Percentiles rank a stretch among this genome's conserved stretches.
phyloP scores from a whole-genome alignment of 306 rosid species.

The Bauhinia variegata region DNA sequence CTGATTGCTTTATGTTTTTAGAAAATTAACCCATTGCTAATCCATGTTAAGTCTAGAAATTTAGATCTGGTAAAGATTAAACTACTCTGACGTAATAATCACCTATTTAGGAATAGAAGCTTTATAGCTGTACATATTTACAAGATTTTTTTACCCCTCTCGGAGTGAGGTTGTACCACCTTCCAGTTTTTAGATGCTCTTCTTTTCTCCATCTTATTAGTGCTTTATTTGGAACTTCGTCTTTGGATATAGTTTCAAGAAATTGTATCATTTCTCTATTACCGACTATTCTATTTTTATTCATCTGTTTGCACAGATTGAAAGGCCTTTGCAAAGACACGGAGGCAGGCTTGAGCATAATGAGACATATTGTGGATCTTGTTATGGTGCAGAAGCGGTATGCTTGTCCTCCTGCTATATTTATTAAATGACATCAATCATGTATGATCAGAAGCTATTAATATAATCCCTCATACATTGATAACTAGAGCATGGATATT shows the following conservation, averaged over 20 bases:
- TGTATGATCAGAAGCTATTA: constrained; percentile 19
- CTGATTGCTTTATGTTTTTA: neutral
- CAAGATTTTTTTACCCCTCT: neutral
- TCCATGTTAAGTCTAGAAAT: neutral
- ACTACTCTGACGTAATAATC: neutral
- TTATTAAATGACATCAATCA: neutral
- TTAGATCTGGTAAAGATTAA: neutral
- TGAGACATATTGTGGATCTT: constrained; percentile 98
- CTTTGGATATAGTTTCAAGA: neutral
- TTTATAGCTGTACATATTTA: neutral
- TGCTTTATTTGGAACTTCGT: constrained; percentile 20
- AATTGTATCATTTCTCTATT: constrained; percentile 14
- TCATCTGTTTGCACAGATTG: constrained; percentile 63
- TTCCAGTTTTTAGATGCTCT: constrained; percentile 5
- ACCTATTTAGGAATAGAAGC: no score
- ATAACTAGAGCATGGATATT: constrained; percentile 18
- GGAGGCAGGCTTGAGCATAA: constrained; percentile 99
- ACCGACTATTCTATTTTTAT: constrained; percentile 29
- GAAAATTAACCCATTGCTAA: no score
- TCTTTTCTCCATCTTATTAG: neutral
- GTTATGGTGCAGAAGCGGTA: constrained; percentile 93
- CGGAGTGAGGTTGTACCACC: constrained; percentile 2
- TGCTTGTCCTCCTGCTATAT: constrained; percentile 33
- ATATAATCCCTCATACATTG: constrained; percentile 19
- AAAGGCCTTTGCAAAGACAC: constrained; percentile 88